A percentile compares a stretch with the other conserved stretches of the same genome.
Conservation (phyloP, 345 rosid genomes). For the Rhizophora mangle region DNA sequence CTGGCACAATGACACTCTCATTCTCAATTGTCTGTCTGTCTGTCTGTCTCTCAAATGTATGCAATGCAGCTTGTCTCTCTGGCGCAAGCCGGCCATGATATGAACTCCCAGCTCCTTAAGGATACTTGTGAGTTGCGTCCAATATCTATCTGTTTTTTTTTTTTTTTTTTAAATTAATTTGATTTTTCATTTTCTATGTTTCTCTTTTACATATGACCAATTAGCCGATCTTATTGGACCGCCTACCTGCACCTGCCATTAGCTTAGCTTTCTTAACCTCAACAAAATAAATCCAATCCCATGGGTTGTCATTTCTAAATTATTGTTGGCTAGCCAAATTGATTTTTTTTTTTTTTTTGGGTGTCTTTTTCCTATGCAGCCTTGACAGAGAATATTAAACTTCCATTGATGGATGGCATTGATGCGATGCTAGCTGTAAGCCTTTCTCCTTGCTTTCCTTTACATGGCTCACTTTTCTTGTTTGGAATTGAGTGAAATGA, state of each 20-base stretch:
- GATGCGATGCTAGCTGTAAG: conserved; percentile 44
- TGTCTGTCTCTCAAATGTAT: background rate
- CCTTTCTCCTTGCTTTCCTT: conserved; percentile 1
- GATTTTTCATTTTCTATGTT: background rate
- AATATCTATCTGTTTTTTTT: background rate
- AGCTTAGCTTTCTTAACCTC: no score
- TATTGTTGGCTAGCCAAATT: no score
- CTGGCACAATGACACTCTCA: background rate
- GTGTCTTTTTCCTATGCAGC: conserved; percentile 25
- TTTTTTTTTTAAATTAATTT: background rate
- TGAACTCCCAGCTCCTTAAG: conserved; percentile 53
- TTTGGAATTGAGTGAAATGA: no score
- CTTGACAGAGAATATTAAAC: conserved; percentile 41
- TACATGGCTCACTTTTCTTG: background rate
- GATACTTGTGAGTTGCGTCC: conserved; percentile 38
- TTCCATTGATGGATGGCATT: conserved; percentile 69
- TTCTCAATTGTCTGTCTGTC: background rate
- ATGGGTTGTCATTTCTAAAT: no score
- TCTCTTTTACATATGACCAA: background rate
- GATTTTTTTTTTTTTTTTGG: background rate
- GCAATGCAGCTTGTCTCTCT: conserved; percentile 59
- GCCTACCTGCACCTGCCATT: no score
- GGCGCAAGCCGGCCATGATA: conserved; percentile 75
- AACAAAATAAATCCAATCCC: no score
- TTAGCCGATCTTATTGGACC: no score